These are phyloP conservation scores for Astraeus odoratus DNA, from an alignment of 768 basidiomycete genomes.

Conservation along the genomic window DNA sequence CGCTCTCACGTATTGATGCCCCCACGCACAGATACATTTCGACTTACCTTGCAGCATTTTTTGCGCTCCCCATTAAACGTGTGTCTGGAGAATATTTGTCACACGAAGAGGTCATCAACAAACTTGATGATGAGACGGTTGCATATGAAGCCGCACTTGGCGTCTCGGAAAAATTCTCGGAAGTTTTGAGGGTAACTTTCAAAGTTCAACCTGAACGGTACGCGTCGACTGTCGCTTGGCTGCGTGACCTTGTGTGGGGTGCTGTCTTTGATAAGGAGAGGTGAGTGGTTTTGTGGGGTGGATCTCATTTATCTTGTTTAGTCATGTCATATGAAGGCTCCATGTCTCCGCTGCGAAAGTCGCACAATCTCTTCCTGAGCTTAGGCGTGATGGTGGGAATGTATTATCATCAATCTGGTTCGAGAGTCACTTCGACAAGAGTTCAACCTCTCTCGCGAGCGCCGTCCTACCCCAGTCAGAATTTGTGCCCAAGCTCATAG, in stretches of 20 bases:
- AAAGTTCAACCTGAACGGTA: constrained; percentile 82
- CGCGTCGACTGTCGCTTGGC: constrained; percentile 77
- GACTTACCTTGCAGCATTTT: constrained; percentile 78
- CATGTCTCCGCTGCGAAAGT: constrained; percentile 83
- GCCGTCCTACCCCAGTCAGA: constrained; percentile 70
- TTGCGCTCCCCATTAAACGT: constrained; percentile 75
- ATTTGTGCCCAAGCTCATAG: constrained; percentile 68
- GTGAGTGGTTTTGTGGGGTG: constrained; percentile 30
- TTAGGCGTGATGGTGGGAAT: constrained; percentile 83
- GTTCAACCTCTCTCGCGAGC: constrained; percentile 61
- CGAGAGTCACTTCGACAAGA: constrained; percentile 58
- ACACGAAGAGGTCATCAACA: constrained; percentile 88
- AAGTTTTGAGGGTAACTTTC: constrained; percentile 67
- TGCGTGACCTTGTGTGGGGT: constrained; percentile 73
- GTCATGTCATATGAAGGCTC: constrained; percentile 41
- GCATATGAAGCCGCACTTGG: constrained; percentile 74
- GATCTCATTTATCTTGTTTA: constrained; percentile 2
- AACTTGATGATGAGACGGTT: constrained; percentile 87
- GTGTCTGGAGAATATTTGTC: constrained; percentile 61
- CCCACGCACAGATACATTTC: constrained; percentile 58
- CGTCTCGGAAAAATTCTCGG: constrained; percentile 56
- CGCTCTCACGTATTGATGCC: constrained; percentile 2
- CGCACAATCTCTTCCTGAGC: constrained; percentile 81
- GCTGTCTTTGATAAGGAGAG: constrained; percentile 74
- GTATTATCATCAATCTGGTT: constrained; percentile 70